Conservation (phyloP, 2,329 filamentous ascomycete genomes). For the Pseudogymnoascus verrucosus region DNA sequence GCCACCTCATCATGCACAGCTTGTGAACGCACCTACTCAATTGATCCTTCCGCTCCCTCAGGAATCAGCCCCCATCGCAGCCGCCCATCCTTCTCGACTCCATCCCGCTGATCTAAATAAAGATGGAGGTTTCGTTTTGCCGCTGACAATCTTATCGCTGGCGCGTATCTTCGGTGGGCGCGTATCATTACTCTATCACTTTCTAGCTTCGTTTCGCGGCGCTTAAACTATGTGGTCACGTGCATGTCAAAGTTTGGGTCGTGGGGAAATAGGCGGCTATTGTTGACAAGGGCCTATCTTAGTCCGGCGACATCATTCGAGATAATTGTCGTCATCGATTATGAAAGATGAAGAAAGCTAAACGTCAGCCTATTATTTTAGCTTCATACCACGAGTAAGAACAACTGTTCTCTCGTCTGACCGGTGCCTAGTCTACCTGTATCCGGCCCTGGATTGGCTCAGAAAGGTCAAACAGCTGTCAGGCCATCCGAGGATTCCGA, state of each 20-base stretch:
- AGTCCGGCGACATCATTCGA: background rate
- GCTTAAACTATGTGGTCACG: background rate
- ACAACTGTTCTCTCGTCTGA: background rate
- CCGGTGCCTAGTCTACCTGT: background rate
- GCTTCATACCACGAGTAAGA: background rate
- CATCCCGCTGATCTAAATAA: background rate
- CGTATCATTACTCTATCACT: background rate
- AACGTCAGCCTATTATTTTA: background rate
- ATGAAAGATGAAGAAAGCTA: background rate
- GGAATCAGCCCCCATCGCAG: background rate
- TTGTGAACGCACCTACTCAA: background rate
- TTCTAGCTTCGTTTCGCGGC: background rate
- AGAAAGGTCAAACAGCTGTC: background rate
- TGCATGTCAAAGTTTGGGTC: background rate
- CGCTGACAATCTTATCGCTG: background rate
- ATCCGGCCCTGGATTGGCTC: background rate
- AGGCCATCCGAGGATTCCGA: background rate
- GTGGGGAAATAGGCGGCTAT: background rate
- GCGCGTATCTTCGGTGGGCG: background rate
- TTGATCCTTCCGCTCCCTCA: background rate
- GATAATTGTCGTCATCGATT: background rate
- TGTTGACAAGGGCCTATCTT: background rate
- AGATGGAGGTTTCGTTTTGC: background rate
- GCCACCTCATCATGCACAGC: background rate
- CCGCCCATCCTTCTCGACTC: background rate